Evolutionary conservation across 2,329 filamentous ascomycete genomes (phyloP), one percentile per base, ranked within the genome.

Genomic region (Colletotrichum cereale): DNA sequence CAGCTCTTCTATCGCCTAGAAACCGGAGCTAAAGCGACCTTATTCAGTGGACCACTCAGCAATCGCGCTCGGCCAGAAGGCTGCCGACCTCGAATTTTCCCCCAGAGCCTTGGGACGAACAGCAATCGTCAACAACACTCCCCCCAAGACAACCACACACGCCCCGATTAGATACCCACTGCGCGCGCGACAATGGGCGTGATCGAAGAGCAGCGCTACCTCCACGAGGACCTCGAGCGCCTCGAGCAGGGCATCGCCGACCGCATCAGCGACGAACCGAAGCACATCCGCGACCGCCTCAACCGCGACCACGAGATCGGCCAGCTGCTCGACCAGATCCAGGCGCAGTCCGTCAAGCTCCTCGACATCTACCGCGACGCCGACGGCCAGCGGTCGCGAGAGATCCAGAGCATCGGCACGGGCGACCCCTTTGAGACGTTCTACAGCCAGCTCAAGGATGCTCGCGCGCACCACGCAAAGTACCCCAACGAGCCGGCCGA

Each of bases 401-500:
- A 99, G 83, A 89, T 97, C 64, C 94, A 97, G 77, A 86, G 91
- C 52, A 92, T 98, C 67, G 92, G 93, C 42, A 92, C 91, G 0
- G 95, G 94, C 74, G 96, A 98, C 76, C 90, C 94, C 0, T 94
- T 98, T 80, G 93, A 95, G 53, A 91, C 95, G 74, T 99, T 99
- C 82, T 96, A 97, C 85, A 93, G 91, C 75, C 93, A 97, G 78
- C 84, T 97, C 21, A 86, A 89, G 68, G 89, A 91, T 34, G 92
- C 97, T 77, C 96, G 95, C 78, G 91, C 93, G 58, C 97, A 97
- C 79, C 95, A 99, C 81, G 89, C 92, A 71, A 90, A 92, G 76
- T 98, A 99, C 78, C 96, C 96, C 1, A 97, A 97, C 82, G 94
- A 98, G 80, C 94, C 93, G 38, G 93, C 97, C 58, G 96, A 99